Evolutionary conservation across 148 eudicot species (phyloP).

Genomic region (Rhododendron ferrugineum): DNA sequence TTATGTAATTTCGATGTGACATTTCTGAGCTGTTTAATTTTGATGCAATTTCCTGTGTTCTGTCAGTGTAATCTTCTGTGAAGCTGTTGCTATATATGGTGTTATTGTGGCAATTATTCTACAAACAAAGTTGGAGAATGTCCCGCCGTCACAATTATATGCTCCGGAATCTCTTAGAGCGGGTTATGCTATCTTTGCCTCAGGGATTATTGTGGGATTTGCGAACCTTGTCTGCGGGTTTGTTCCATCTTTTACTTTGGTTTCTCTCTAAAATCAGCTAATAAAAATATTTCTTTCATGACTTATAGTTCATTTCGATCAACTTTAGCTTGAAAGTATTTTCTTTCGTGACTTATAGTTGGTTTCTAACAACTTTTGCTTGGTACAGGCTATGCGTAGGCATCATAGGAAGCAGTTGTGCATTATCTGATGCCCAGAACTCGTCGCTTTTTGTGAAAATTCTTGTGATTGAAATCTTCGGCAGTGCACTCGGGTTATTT

Average conservation of each 20-base stretch:
- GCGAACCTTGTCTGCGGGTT: conserved; percentile 98
- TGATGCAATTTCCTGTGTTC: not conserved
- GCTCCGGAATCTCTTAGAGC: conserved; percentile 86
- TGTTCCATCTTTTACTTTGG: conserved; percentile 18
- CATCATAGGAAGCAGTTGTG: conserved; percentile 97
- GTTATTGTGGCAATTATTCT: conserved; percentile 97
- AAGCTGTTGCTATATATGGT: conserved; percentile 98
- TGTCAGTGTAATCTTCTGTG: conserved; percentile 90
- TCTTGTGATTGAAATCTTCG: conserved; percentile 92
- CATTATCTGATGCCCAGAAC: conserved; percentile 95
- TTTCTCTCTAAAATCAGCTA: not conserved
- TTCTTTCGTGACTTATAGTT: not conserved
- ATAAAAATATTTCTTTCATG: not conserved
- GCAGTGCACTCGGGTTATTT: conserved; percentile 96
- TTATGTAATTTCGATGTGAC: not conserved
- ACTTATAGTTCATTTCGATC: not conserved
- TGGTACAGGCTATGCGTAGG: conserved; percentile 84
- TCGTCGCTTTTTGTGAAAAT: conserved; percentile 91
- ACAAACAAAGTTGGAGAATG: conserved; percentile 94
- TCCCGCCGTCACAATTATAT: conserved; percentile 57
- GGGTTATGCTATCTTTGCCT: conserved; percentile 94
- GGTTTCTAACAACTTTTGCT: not conserved
- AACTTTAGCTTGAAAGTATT: not conserved
- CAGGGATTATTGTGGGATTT: conserved; percentile 93
- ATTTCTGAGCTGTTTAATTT: not conserved